Base-by-base conservation (phyloP, 2,329 filamentous ascomycete species). In the Tolypocladium amazonense region DNA sequence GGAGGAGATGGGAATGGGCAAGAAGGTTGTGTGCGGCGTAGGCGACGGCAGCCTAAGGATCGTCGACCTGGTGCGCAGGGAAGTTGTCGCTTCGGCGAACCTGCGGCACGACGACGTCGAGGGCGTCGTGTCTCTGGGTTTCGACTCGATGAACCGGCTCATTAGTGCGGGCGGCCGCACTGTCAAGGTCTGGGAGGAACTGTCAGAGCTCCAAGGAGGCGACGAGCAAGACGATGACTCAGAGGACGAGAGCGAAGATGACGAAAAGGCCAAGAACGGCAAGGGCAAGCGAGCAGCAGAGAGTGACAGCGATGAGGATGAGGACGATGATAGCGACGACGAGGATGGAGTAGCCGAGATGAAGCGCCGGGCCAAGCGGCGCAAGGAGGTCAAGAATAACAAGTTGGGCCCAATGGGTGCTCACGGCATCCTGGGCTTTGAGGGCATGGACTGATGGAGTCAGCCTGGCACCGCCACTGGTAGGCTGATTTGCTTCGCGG, bases 101-200 rank as follows among this genome's bases (percentile, higher is more conserved):
- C 65, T 78, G 43, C 69, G 84, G 66, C 93, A 97, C 71, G 90
- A 97, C 68, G 92, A 96, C 61, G 76, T 94, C 23, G 93, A 97
- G 70, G 89, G 88, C 2, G 92, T 97, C 4, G 83, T 92, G 1
- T 89, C 84, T 0, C 74, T 99, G 0, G 88, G 82, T 1, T 96
- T 97, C 64, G 94, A 97, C 74, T 87, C 88, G 57, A 85, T 87
- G 57, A 90, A 92, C 54, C 82, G 94, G 54, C 85, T 99, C 79
- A 91, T 99, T 65, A 95, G 87, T 68, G 92, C 91, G 14, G 94
- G 94, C 58, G 94, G 94, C 0, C 83, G 82, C 66, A 86, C 86
- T 0, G 83, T 99, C 63, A 97, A 97, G 73, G 87, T 97, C 2
- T 99, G 94, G 94, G 85, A 94, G 88, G 85, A 94, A 70, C 83